phyloP scores from a whole-genome alignment of 176 grass and related monocot species.

The Eleusine coracana region DNA sequence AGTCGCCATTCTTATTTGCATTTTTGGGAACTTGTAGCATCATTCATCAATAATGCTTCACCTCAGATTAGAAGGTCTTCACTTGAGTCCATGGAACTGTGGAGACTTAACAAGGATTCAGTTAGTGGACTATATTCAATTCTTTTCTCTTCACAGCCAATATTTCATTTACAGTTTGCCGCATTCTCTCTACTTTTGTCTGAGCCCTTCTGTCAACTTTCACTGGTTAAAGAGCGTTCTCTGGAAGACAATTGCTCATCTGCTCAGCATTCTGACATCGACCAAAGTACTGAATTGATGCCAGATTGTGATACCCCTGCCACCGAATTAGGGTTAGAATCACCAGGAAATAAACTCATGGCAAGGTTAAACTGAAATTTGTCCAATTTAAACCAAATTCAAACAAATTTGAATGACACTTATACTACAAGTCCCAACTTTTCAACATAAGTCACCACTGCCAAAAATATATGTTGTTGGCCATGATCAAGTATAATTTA shows the following conservation, averaged over 20 bases:
- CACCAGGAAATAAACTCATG: too few relatives aligned
- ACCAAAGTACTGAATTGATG: slow-evolving; percentile 33
- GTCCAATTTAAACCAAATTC: too few relatives aligned
- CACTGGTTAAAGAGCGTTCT: slow-evolving; percentile 61
- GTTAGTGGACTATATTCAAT: slow-evolving; percentile 81
- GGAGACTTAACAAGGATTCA: slow-evolving; percentile 79
- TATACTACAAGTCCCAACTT: too few relatives aligned
- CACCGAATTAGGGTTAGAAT: too few relatives aligned
- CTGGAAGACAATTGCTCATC: slow-evolving; percentile 30
- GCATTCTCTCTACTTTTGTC: slow-evolving; percentile 77
- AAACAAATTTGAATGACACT: too few relatives aligned
- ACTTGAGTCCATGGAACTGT: slow-evolving; percentile 84
- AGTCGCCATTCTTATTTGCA: slow-evolving; percentile 62
- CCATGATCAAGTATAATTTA: too few relatives aligned
- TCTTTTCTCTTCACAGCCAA: slow-evolving; percentile 74
- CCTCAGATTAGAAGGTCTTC: slow-evolving; percentile 69
- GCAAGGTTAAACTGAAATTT: too few relatives aligned
- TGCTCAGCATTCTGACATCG: slow-evolving; percentile 48
- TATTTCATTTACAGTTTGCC: slow-evolving; percentile 79
- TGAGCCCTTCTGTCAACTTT: slow-evolving; percentile 68
- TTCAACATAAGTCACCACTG: too few relatives aligned
- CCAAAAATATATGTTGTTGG: too few relatives aligned
- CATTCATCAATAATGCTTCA: slow-evolving; percentile 69
- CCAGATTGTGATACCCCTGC: background rate
- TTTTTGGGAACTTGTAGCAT: slow-evolving; percentile 91